A percentile compares a stretch with the other conserved stretches of the same genome.
Evolutionary conservation across 177 flowering plant genomes (phyloP).

Genomic region (Vitis hybrid): DNA sequence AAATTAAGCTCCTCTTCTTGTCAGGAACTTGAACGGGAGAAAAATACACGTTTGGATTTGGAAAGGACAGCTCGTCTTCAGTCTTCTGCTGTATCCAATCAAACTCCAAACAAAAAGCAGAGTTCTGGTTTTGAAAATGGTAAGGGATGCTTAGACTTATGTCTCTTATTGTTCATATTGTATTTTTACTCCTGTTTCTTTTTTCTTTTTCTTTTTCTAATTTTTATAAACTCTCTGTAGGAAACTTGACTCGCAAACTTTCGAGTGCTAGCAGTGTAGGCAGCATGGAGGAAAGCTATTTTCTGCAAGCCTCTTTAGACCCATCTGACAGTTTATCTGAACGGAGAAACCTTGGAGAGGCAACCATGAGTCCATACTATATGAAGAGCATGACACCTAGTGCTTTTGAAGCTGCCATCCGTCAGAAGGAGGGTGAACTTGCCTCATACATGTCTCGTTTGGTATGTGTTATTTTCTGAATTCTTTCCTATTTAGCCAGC

Average conservation of each 20-base stretch:
- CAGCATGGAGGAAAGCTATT: slow-evolving; percentile 94
- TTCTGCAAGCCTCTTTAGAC: slow-evolving; percentile 89
- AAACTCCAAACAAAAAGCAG: slow-evolving; percentile 48
- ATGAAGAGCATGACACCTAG: slow-evolving; percentile 89
- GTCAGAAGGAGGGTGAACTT: slow-evolving; percentile 98
- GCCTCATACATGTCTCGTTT: slow-evolving; percentile 94
- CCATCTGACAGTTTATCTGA: slow-evolving; percentile 77
- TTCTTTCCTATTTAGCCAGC: neutral
- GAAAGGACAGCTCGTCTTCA: slow-evolving; percentile 61
- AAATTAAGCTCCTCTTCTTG: neutral
- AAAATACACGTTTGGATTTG: slow-evolving; percentile 71
- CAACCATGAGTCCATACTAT: slow-evolving; percentile 65
- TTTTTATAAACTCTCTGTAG: slow-evolving; percentile 28
- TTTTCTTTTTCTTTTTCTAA: neutral
- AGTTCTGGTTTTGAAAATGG: slow-evolving; percentile 70
- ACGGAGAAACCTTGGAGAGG: slow-evolving; percentile 53
- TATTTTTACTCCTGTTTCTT: slow-evolving; percentile 1
- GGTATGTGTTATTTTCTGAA: slow-evolving; percentile 43
- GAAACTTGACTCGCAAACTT: slow-evolving; percentile 56
- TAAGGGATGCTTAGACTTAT: slow-evolving; percentile 13
- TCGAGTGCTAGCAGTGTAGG: slow-evolving; percentile 92
- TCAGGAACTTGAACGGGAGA: slow-evolving; percentile 89
- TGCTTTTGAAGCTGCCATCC: slow-evolving; percentile 85
- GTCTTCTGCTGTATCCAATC: slow-evolving; percentile 48
- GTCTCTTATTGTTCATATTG: neutral